Percentiles rank a stretch among this genome's conserved stretches.
Conservation (phyloP, 106 monocot genomes). For the Apostasia ramifera region DNA sequence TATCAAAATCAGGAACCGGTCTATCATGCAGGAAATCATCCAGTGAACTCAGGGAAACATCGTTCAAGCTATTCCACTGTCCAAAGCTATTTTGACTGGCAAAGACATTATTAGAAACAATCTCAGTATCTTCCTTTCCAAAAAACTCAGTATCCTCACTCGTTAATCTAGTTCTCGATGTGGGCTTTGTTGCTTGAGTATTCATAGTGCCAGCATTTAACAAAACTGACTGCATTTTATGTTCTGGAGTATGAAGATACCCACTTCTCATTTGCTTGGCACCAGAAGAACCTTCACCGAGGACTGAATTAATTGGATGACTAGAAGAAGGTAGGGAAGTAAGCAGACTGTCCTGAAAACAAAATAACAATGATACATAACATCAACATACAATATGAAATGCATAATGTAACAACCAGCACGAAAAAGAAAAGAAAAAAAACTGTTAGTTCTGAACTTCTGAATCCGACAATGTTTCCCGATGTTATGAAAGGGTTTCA, state of each 20-base stretch:
- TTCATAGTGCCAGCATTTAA: conserved; percentile 5
- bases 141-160: conserved; percentile 2
- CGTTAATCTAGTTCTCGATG: conserved; percentile 1
- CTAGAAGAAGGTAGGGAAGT: background rate
- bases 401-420: background rate
- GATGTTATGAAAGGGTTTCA: no score
- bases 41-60: conserved; percentile 19
- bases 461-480: no score
- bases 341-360: background rate
- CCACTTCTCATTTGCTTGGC: conserved; percentile 16
- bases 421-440: background rate
- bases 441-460: no score
- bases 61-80: conserved; percentile 34
- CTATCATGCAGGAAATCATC: conserved; percentile 12
- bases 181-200: conserved; percentile 6
- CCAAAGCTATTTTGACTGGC: conserved; percentile 31
- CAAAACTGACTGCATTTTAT: conserved; percentile 9
- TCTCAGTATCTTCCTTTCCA: background rate
- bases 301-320: conserved; percentile 2
- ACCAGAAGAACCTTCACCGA: conserved; percentile 8
- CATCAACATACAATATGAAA: background rate
- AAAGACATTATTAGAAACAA: conserved; percentile 16
- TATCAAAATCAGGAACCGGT: conserved; percentile 9
- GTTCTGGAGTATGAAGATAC: conserved; percentile 2
- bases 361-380: background rate